phyloP scores from a whole-genome alignment of 2,329 filamentous ascomycete genomes.

The Aurifilum marmelostoma region DNA sequence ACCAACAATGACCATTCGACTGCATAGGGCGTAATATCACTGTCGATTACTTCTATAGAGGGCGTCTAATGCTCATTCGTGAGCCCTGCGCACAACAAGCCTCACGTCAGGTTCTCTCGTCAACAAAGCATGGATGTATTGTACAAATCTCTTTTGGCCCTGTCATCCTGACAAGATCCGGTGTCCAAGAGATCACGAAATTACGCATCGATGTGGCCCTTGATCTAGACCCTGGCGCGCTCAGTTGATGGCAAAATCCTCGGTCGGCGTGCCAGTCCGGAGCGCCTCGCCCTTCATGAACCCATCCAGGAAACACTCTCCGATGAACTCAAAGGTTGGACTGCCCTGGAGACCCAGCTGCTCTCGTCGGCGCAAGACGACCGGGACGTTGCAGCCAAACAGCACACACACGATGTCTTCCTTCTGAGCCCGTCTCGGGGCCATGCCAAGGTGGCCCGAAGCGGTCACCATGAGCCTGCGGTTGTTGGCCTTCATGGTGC shows the following conservation, averaged over 20 bases:
- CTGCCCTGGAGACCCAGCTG: neutral
- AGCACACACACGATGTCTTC: constrained; percentile 22
- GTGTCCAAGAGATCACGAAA: neutral
- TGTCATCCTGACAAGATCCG: no score
- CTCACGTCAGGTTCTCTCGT: neutral
- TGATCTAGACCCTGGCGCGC: neutral
- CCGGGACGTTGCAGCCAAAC: constrained; percentile 18
- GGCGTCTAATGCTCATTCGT: neutral
- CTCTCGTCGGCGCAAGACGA: constrained; percentile 4
- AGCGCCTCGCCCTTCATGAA: constrained; percentile 22
- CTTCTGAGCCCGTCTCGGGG: constrained; percentile 14
- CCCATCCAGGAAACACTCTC: constrained; percentile 23
- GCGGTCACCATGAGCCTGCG: constrained; percentile 19
- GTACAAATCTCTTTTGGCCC: no score
- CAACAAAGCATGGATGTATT: no score
- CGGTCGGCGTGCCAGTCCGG: neutral
- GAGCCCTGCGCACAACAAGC: neutral
- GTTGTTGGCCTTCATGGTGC: constrained; percentile 9
- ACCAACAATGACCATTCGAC: neutral
- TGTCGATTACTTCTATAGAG: no score
- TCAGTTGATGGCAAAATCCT: constrained; percentile 6
- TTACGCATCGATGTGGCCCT: neutral
- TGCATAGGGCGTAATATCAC: neutral
- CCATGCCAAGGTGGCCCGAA: constrained; percentile 11
- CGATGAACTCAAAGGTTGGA: constrained; percentile 2